These are phyloP conservation scores for Xylaria sp. DNA, from an alignment of 2,329 filamentous ascomycete species.

Conservation along the genomic window DNA sequence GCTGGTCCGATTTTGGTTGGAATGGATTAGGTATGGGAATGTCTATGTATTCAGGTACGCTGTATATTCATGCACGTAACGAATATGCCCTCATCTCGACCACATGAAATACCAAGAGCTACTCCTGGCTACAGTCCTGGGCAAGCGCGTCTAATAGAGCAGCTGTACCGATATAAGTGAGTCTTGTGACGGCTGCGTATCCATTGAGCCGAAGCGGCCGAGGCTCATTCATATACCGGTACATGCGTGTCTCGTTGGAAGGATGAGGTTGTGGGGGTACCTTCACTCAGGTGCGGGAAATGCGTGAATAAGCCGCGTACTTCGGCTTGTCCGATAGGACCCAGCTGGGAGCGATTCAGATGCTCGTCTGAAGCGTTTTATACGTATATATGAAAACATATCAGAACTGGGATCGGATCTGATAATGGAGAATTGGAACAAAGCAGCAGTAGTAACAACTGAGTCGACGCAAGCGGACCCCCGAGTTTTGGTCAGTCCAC, in stretches of 20 bases:
- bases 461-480: background rate
- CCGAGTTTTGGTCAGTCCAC: no score
- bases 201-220: conserved; percentile 23
- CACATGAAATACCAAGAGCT: background rate
- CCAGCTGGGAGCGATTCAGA: no score
- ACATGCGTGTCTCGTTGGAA: background rate
- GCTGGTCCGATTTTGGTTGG: no score
- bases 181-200: conserved; percentile 6
- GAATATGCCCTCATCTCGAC: no score
- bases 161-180: background rate
- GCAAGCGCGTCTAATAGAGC: background rate
- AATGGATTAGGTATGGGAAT: no score
- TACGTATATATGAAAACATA: background rate
- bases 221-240: conserved; percentile 4
- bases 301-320: no score
- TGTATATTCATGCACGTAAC: no score
- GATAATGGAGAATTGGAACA: background rate
- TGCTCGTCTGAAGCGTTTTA: no score
- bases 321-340: no score
- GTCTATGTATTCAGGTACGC: no score
- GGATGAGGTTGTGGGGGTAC: no score
- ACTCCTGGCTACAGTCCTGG: background rate
- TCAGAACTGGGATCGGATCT: background rate
- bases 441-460: background rate
- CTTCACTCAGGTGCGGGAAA: no score